A percentile compares a stretch with the other conserved stretches of the same genome.
Conservation (phyloP, 2,329 filamentous ascomycete genomes). For the Juglanconis sp. region DNA sequence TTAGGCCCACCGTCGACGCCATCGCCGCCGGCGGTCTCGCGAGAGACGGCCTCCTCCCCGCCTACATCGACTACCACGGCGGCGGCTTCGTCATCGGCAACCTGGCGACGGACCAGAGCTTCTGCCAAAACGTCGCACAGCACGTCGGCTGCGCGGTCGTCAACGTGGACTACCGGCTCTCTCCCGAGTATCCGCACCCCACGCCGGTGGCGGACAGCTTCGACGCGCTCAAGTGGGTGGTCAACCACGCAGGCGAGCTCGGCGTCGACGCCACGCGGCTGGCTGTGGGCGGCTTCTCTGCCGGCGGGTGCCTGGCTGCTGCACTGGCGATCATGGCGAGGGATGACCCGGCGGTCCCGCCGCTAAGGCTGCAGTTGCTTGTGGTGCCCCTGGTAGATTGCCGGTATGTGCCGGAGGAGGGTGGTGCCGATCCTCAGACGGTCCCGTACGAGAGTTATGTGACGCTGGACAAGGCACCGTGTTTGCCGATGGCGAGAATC, state of each 20-base stretch:
- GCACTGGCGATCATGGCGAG: slow-evolving; percentile 11
- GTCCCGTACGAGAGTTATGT: slow-evolving; percentile 32
- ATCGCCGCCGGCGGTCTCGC: slow-evolving; percentile 1
- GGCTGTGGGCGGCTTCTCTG: slow-evolving; percentile 13
- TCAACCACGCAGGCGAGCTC: slow-evolving; percentile 20
- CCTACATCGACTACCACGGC: slow-evolving; percentile 14
- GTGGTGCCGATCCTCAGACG: slow-evolving; percentile 22
- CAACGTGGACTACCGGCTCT: slow-evolving; percentile 14
- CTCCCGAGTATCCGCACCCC: slow-evolving; percentile 13
- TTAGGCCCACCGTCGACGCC: slow-evolving; percentile 6
- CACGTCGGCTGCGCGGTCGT: slow-evolving; percentile 12
- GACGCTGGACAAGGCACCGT: slow-evolving; percentile 31
- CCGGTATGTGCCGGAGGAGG: slow-evolving; percentile 31
- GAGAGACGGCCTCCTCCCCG: slow-evolving; percentile 5
- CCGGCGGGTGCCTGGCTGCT: slow-evolving; percentile 12
- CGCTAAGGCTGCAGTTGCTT: slow-evolving; percentile 30
- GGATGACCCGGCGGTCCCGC: slow-evolving; percentile 21
- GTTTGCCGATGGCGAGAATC: slow-evolving; percentile 31
- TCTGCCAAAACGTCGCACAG: slow-evolving; percentile 12
- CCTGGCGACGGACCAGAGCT: slow-evolving; percentile 6
- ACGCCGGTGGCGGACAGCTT: slow-evolving; percentile 11
- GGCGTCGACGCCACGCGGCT: slow-evolving; percentile 8
- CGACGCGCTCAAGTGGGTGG: slow-evolving; percentile 27
- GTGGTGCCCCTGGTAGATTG: slow-evolving; percentile 33
- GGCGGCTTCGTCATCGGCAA: slow-evolving; percentile 15